Conservation (phyloP, 257 asterid genomes). For the Lycium barbarum region DNA sequence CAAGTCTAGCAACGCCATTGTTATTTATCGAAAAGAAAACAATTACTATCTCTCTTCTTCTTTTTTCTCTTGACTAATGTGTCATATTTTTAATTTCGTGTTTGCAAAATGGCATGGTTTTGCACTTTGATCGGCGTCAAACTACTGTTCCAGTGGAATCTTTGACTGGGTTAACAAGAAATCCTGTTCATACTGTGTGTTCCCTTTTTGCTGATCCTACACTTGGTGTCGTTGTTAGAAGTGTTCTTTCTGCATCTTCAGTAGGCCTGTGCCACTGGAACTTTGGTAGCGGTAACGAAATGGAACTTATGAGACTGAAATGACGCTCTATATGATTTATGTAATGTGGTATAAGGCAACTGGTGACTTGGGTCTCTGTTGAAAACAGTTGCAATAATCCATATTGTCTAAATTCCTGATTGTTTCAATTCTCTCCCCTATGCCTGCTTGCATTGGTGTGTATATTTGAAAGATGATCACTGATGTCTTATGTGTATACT, state of each 20-base stretch:
- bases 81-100: neutral
- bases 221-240: conserved; percentile 42
- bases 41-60: neutral
- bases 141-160: conserved; percentile 75
- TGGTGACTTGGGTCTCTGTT: too few relatives aligned
- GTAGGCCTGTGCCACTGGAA: conserved; percentile 83
- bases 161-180: conserved; percentile 58
- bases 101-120: conserved; percentile 75
- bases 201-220: conserved; percentile 58
- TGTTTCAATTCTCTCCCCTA: too few relatives aligned
- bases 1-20: neutral
- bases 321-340: too few relatives aligned
- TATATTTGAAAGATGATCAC: too few relatives aligned
- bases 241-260: conserved; percentile 95
- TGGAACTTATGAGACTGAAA: too few relatives aligned
- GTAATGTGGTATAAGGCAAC: too few relatives aligned
- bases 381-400: too few relatives aligned
- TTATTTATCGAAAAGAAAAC: neutral
- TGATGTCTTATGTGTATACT: too few relatives aligned
- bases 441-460: too few relatives aligned
- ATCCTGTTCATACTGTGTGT: conserved; percentile 72
- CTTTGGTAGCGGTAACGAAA: too few relatives aligned
- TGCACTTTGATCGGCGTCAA: conserved; percentile 88
- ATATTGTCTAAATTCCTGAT: too few relatives aligned
- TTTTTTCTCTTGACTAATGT: neutral